Evolutionary conservation across 768 basidiomycete genomes (phyloP), one percentile per base, ranked within the genome.

Genomic region (Leccinum fibrillosum): DNA sequence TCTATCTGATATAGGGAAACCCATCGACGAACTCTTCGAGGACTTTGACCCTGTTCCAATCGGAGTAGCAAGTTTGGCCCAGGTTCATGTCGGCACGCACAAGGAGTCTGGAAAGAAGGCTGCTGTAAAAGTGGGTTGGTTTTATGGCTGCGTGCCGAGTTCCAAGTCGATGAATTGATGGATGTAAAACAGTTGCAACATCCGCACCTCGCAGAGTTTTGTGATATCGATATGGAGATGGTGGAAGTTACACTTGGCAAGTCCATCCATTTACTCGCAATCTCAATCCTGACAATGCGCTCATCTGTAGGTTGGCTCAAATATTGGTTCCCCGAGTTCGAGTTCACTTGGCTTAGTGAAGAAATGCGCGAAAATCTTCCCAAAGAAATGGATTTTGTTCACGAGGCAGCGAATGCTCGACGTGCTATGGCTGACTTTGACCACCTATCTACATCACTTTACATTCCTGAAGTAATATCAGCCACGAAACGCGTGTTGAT

Each of bases 361-460:
- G 97, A 98, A 76, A 98, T 99, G 95, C 85, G 88, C 32, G 83
- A 86, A 62, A 94, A 94, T 69, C 75, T 92, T 28, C 94, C 93
- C 0, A 88, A 89, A 64, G 95, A 98, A 74, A 92, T 98, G 92
- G 86, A 99, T 74, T 98, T 99, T 68, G 74, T 84, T 13, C 86
- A 93, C 62, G 97, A 99, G 77, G 93, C 94, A 2, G 72, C 75
- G 8, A 99, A 98, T 69, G 89, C 97, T 4, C 79, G 77, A n/a
- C 80, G 86, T 28, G 85, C 89, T 10, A 72, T 66, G 19, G 69
- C 78, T 5, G 90, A 97, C 60, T 99, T 99, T 66, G 73, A 78
- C 32, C 69, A 83, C 58, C 69, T 90, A 54, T 78, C 79, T 34
- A 87, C 90, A 17, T 92, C 95, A 2, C 75, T 98, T 50, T 96